These are phyloP conservation scores for Pythium periplocum DNA, from an alignment of 352 stramenopile genomes.

Conservation along the genomic window DNA sequence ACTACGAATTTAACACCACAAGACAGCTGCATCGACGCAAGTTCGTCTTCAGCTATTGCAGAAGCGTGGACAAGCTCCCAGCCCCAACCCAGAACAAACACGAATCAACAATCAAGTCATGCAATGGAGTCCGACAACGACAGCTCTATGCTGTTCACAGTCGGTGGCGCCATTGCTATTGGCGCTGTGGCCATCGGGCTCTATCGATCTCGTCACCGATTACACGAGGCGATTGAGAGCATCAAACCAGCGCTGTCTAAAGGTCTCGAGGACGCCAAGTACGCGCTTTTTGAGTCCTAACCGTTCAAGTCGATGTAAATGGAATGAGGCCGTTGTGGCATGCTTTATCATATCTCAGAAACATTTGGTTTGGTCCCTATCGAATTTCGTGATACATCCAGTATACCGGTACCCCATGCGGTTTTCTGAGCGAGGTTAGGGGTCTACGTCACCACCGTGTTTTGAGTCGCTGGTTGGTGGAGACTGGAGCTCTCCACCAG, in stretches of 20 bases:
- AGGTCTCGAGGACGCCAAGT: slow-evolving; percentile 53
- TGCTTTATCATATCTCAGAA: too few relatives aligned
- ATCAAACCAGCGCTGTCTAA: slow-evolving; percentile 51
- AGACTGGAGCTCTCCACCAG: not conserved
- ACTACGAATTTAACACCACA: too few relatives aligned
- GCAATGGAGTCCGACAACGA: slow-evolving; percentile 20
- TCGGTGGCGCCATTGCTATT: slow-evolving; percentile 46
- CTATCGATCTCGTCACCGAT: slow-evolving; percentile 42
- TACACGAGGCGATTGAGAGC: slow-evolving; percentile 35
- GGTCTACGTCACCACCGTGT: too few relatives aligned
- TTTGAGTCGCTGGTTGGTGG: slow-evolving; percentile 17
- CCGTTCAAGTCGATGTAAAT: too few relatives aligned
- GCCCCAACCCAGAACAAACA: not conserved
- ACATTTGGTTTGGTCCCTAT: too few relatives aligned
- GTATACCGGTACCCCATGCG: too few relatives aligned
- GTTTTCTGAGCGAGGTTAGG: too few relatives aligned
- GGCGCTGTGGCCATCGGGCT: slow-evolving; percentile 36
- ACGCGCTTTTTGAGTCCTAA: slow-evolving; percentile 57
- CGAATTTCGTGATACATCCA: too few relatives aligned
- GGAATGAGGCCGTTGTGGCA: too few relatives aligned
- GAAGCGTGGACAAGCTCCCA: too few relatives aligned
- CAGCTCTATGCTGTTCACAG: slow-evolving; percentile 27
- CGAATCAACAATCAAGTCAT: slow-evolving; percentile 3
- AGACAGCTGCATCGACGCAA: too few relatives aligned
- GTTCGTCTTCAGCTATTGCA: too few relatives aligned